Conservation (phyloP, 768 basidiomycete genomes). For the Tulasnella sp. region DNA sequence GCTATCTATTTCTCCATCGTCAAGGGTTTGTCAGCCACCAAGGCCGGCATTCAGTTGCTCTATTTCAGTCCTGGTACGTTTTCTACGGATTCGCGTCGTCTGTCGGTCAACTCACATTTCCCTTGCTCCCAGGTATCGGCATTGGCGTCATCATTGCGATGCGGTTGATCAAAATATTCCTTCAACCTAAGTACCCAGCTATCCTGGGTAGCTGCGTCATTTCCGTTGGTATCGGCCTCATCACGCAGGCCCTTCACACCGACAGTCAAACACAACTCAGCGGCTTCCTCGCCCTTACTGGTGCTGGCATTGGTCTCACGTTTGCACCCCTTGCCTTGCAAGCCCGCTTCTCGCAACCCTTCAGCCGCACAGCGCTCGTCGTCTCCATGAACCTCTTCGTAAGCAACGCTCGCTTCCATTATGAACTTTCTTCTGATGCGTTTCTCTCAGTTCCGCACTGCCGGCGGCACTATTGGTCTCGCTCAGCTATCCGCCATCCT, state of each 20-base stretch:
- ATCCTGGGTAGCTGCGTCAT: constrained; percentile 30
- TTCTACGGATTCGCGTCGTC: too few relatives aligned
- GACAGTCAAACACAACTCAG: constrained; percentile 29
- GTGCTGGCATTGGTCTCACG: constrained; percentile 34
- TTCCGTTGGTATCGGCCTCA: constrained; percentile 34
- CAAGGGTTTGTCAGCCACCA: constrained; percentile 29
- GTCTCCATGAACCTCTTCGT: constrained; percentile 37
- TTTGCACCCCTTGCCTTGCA: constrained; percentile 27
- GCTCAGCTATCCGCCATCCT: constrained; percentile 42
- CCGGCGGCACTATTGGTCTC: constrained; percentile 43
- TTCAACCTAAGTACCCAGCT: constrained; percentile 35
- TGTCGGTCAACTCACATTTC: neutral
- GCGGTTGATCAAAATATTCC: constrained; percentile 25
- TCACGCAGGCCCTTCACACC: constrained; percentile 32
- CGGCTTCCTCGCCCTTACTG: constrained; percentile 35
- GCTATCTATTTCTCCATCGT: constrained; percentile 39
- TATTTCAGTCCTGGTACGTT: constrained; percentile 42
- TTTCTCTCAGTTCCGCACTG: constrained; percentile 31
- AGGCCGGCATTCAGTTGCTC: constrained; percentile 38
- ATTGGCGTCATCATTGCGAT: constrained; percentile 30
- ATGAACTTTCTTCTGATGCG: neutral
- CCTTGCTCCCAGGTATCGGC: constrained; percentile 24
- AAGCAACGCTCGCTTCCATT: constrained; percentile 19
- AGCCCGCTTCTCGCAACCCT: constrained; percentile 21
- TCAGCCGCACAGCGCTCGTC: constrained; percentile 32